Evolutionary conservation across 495 filamentous ascomycete genomes (phyloP).

Genomic region (Xylaria intraflava): DNA sequence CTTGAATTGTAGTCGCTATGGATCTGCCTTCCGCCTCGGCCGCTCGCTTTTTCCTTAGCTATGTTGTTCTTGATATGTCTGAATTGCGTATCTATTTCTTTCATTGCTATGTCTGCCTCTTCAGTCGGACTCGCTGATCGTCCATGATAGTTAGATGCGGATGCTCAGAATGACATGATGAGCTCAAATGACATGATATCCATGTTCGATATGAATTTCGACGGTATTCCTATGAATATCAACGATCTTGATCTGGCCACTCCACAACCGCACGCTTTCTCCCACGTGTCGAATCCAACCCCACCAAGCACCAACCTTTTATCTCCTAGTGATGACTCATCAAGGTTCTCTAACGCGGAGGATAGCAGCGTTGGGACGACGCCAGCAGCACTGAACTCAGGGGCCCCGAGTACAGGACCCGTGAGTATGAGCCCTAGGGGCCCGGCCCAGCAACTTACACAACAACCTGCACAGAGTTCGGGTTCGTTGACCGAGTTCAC

Average conservation of each 20-base stretch:
- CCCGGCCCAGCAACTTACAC: constrained; percentile 7
- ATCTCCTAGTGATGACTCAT: constrained; percentile 16
- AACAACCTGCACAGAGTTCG: constrained; percentile 43
- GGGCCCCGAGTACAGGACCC: too few species aligned
- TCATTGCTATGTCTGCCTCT: neutral
- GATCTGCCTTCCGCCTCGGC: neutral
- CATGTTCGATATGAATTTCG: constrained; percentile 35
- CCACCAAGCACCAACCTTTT: constrained; percentile 15
- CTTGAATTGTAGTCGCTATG: neutral
- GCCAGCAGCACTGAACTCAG: constrained; percentile 11
- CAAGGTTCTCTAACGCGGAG: constrained; percentile 20
- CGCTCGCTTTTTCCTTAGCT: neutral
- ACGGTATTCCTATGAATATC: constrained; percentile 34
- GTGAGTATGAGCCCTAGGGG: too few species aligned
- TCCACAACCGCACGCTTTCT: constrained; percentile 15
- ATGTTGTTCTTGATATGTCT: too few species aligned
- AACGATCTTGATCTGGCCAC: constrained; percentile 20
- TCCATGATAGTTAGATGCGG: constrained; percentile 10
- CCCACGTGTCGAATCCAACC: constrained; percentile 13
- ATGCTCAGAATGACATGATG: constrained; percentile 25
- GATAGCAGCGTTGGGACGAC: constrained; percentile 39
- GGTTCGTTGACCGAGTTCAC: constrained; percentile 76
- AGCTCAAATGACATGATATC: constrained; percentile 33
- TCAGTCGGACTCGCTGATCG: neutral
- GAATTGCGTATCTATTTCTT: neutral